Evolutionary conservation across 257 asterid genomes (phyloP).

Genomic region (Solanum virginianum): DNA sequence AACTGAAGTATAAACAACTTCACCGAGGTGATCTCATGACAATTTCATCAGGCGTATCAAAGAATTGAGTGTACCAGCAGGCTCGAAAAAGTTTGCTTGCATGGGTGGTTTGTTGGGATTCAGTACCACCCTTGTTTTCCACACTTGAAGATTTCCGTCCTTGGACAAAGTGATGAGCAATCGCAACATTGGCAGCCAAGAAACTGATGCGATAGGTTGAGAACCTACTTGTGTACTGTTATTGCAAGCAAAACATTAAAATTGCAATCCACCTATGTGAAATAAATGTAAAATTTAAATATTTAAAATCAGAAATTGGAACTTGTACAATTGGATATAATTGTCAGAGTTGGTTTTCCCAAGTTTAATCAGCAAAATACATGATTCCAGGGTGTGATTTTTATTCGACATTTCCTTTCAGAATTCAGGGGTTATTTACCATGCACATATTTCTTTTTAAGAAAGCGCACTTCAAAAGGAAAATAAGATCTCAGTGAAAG

Average conservation of each 20-base stretch:
- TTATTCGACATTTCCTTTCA: not conserved
- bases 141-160: slow-evolving; percentile 94
- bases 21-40: not conserved
- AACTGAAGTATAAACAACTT: not conserved
- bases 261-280: slow-evolving; percentile 1
- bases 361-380: not conserved
- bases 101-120: slow-evolving; percentile 87
- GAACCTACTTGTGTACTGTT: slow-evolving; percentile 98
- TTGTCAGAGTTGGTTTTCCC: not conserved
- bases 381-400: not conserved
- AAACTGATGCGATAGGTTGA: slow-evolving; percentile 88
- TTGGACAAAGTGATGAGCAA: slow-evolving; percentile 84
- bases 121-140: slow-evolving; percentile 80
- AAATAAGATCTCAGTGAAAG: not conserved
- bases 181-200: slow-evolving; percentile 86
- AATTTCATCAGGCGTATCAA: not conserved
- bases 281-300: not conserved
- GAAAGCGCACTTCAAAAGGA: not conserved
- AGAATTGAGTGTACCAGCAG: slow-evolving; percentile 73
- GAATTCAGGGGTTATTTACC: not conserved
- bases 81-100: slow-evolving; percentile 94
- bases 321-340: not conserved
- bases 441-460: not conserved
- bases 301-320: not conserved
- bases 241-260: slow-evolving; percentile 17